phyloP scores from a whole-genome alignment of 2,329 filamentous ascomycete genomes.

The Exophiala mesophila region DNA sequence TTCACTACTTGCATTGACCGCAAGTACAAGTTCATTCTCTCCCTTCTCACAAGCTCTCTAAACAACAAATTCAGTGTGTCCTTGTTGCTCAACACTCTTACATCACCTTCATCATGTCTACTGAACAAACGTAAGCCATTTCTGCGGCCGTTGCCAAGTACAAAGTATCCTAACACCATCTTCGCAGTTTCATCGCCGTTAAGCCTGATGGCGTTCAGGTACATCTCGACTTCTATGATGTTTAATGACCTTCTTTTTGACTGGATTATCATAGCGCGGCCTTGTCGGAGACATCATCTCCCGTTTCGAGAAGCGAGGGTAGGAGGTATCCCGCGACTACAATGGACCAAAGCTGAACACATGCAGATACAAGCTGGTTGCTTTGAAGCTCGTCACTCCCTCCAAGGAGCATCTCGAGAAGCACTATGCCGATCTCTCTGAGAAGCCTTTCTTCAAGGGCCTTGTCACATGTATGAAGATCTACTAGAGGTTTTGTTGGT shows the following conservation, averaged over 20 bases:
- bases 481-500: too few relatives aligned
- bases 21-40: background rate
- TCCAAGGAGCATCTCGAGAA: slow-evolving; percentile 93
- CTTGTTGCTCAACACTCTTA: too few relatives aligned
- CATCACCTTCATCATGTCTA: slow-evolving; percentile 58
- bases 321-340: slow-evolving; percentile 36
- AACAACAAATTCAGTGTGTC: too few relatives aligned
- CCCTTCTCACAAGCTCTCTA: background rate
- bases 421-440: slow-evolving; percentile 90
- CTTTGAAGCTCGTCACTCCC: slow-evolving; percentile 90
- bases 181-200: slow-evolving; percentile 93
- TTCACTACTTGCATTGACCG: background rate
- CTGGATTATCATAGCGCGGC: slow-evolving; percentile 65
- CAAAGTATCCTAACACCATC: slow-evolving; percentile 33
- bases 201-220: slow-evolving; percentile 99
- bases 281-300: slow-evolving; percentile 95
- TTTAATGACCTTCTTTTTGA: background rate
- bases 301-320: slow-evolving; percentile 96
- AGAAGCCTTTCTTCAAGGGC: slow-evolving; percentile 95
- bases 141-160: slow-evolving; percentile 24
- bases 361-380: slow-evolving; percentile 88
- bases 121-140: slow-evolving; percentile 76
- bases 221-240: slow-evolving; percentile 32
- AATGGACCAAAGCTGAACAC: slow-evolving; percentile 8
- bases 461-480: slow-evolving; percentile 79